These are phyloP conservation scores for Pseudopyrenochaeta lycopersici DNA, from an alignment of 2,329 filamentous ascomycete species.

Conservation along the genomic window DNA sequence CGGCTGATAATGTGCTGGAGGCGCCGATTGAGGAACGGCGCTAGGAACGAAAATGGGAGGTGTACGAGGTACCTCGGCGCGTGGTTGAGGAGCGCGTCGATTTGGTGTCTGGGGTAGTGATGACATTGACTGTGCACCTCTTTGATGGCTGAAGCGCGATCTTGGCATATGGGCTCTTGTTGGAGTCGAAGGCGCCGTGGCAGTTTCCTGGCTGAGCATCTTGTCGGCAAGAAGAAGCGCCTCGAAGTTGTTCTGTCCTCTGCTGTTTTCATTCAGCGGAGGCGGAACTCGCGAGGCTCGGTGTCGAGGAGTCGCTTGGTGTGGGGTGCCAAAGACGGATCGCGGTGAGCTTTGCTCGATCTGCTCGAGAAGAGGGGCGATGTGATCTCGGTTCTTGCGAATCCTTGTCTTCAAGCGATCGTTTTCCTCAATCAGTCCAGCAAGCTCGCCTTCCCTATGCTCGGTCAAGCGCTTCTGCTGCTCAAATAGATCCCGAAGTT, in stretches of 20 bases:
- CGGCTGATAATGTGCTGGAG: constrained; percentile 45
- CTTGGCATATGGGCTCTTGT: constrained; percentile 58
- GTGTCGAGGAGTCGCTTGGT: constrained; percentile 56
- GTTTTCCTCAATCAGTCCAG: constrained; percentile 77
- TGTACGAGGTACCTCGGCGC: constrained; percentile 63
- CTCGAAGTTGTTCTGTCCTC: constrained; percentile 73
- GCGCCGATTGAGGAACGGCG: constrained; percentile 52
- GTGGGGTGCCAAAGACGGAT: constrained; percentile 62
- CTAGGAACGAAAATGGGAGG: constrained; percentile 45
- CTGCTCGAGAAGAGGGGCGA: constrained; percentile 63
- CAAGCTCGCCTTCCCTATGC: constrained; percentile 77
- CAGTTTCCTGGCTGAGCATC: constrained; percentile 79
- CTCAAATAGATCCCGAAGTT: constrained; percentile 70
- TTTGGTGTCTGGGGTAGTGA: constrained; percentile 82
- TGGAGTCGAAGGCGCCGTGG: constrained; percentile 78
- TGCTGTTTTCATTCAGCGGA: constrained; percentile 54
- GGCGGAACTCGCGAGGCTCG: constrained; percentile 43
- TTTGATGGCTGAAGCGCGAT: constrained; percentile 69
- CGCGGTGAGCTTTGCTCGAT: constrained; percentile 74
- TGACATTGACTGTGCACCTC: constrained; percentile 83
- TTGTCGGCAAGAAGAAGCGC: constrained; percentile 78
- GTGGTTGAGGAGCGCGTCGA: constrained; percentile 66
- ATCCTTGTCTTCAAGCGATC: constrained; percentile 82
- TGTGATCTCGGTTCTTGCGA: constrained; percentile 86
- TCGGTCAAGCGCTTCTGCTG: constrained; percentile 81